phyloP scores from a whole-genome alignment of 805 yeast species.

The Ogataea zsoltii region DNA sequence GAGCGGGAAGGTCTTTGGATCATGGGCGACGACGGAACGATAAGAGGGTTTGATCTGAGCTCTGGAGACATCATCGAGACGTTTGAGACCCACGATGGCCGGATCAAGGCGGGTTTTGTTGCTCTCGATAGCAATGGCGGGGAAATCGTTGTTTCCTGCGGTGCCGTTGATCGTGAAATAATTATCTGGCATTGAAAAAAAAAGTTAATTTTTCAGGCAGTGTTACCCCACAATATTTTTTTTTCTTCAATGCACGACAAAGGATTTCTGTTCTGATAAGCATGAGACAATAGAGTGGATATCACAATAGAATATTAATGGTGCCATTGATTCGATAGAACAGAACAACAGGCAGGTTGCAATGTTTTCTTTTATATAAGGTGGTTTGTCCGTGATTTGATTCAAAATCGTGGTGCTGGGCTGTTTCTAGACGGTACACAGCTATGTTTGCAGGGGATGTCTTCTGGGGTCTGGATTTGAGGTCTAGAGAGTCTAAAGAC shows the following conservation, averaged over 20 bases:
- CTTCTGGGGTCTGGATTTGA: not conserved
- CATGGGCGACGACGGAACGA: conserved; percentile 64
- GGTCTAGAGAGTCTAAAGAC: no score
- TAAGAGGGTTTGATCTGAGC: conserved; percentile 59
- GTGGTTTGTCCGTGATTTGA: no score
- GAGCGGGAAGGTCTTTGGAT: conserved; percentile 58
- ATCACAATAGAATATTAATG: not conserved
- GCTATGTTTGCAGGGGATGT: conserved; percentile 1
- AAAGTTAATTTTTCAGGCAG: not conserved
- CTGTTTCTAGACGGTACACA: not conserved
- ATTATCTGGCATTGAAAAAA: conserved; percentile 30
- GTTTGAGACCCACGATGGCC: conserved; percentile 42
- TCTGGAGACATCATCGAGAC: conserved; percentile 37
- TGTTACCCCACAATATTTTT: conserved; percentile 1
- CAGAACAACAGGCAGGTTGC: not conserved
- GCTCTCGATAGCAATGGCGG: conserved; percentile 26
- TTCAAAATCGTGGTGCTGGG: no score
- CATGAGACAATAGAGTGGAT: not conserved
- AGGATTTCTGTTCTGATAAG: conserved; percentile 5
- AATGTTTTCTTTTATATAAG: not conserved
- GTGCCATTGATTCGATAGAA: not conserved
- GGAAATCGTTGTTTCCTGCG: conserved; percentile 49
- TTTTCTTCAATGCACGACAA: conserved; percentile 6
- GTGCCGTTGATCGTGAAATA: conserved; percentile 45
- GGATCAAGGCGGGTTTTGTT: conserved; percentile 46